Evolutionary conservation across 441 rosid genomes (phyloP).

Genomic region (Pelargonium fulgidum): DNA sequence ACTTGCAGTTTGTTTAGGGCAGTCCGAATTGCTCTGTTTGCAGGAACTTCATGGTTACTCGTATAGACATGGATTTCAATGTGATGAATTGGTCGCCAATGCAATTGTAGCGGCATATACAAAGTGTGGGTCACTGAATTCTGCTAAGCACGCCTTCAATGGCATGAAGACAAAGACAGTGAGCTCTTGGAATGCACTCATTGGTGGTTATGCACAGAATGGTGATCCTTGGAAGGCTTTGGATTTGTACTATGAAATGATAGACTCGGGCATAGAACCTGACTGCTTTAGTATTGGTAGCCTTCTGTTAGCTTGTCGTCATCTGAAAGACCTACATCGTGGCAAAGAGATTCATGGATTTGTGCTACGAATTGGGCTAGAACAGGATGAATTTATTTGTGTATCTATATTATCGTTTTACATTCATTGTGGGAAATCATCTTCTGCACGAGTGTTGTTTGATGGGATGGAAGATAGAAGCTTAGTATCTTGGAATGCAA

Average conservation of each 20-base stretch:
- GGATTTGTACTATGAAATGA: slow-evolving; percentile 39
- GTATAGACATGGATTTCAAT: slow-evolving; percentile 38
- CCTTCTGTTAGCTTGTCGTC: slow-evolving; percentile 51
- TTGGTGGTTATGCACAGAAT: slow-evolving; percentile 48
- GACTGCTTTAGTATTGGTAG: slow-evolving; percentile 47
- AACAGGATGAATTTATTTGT: slow-evolving; percentile 34
- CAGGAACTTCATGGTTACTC: slow-evolving; percentile 61
- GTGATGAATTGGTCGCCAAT: slow-evolving; percentile 44
- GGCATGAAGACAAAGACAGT: slow-evolving; percentile 38
- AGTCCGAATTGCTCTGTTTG: slow-evolving; percentile 33
- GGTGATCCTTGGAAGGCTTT: slow-evolving; percentile 44
- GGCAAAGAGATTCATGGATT: slow-evolving; percentile 53
- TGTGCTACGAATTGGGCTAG: slow-evolving; percentile 39
- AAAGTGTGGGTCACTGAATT: slow-evolving; percentile 39
- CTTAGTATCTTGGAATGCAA: slow-evolving; percentile 43
- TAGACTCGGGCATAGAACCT: slow-evolving; percentile 32
- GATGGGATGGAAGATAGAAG: slow-evolving; percentile 37
- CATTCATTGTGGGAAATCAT: slow-evolving; percentile 36
- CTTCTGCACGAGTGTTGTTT: slow-evolving; percentile 38
- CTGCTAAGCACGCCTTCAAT: slow-evolving; percentile 39
- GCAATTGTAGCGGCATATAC: slow-evolving; percentile 55
- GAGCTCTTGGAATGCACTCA: slow-evolving; percentile 68
- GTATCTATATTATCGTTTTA: slow-evolving; percentile 48
- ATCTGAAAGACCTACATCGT: slow-evolving; percentile 31
- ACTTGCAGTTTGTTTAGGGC: slow-evolving; percentile 35